Base-by-base conservation (phyloP, 2,329 filamentous ascomycete species). In the Aspergillus quadricinctus region DNA sequence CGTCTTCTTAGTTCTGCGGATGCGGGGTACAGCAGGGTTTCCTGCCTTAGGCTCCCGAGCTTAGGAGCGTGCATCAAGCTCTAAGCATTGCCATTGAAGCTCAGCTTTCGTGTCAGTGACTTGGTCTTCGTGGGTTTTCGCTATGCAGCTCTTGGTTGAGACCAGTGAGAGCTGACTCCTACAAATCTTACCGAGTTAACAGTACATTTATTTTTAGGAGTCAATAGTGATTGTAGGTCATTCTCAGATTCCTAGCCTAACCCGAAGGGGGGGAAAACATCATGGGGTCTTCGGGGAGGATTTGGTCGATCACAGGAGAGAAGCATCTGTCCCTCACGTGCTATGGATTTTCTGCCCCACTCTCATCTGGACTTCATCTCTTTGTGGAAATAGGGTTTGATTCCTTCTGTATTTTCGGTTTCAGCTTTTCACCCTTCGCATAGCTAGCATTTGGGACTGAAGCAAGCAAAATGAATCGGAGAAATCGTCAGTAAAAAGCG, bases 21-120 rank as follows among this genome's bases (percentile, higher is more conserved):
- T 65, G 63, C 61, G 63, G 63, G 63, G 63, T 61, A 65, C 53
- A 64, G 51, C 43, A 19, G n/a, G 9, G 11, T 10, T 17, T 37
- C 31, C 31, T 43, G 40, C 40, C 40, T 21, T 43, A 41, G 40
- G 40, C n/a, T 41, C 8, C n/a, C 17, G 6, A 19, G 40, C 40
- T 41, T 4, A 43, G n/a, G 2, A 8, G 40, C 21, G 6, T 43
- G 17, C n/a, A 21, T n/a, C 19, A 19, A 21, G 23, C 23, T 23
- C 23, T 37, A 10, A 37, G 10, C 40, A 9, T 23, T 21, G 40
- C 19, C 19, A 43, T 43, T 43, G 40, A n/a, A 43, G 40, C 40
- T 19, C 1, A 43, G n/a, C 40, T 43, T 37, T 43, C 40, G 40
- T 43, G 3, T 43, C n/a, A 43, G 10, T 21, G 40, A 37, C 31